A percentile compares a stretch with the other conserved stretches of the same genome.
Evolutionary conservation across 768 basidiomycete species (phyloP).

Genomic region (Rhizopogon rudus): DNA sequence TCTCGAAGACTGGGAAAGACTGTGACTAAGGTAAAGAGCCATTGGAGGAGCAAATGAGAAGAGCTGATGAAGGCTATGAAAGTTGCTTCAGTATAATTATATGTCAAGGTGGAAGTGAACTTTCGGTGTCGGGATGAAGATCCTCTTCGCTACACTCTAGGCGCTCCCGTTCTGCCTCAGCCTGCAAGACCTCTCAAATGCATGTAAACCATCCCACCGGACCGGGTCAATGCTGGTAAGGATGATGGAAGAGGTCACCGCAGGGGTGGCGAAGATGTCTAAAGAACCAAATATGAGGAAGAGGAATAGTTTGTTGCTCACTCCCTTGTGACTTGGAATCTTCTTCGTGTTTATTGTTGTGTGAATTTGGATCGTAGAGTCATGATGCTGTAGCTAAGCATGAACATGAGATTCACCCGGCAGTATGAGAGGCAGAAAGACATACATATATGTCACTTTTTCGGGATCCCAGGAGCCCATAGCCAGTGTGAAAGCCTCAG

Average conservation of each 20-base stretch:
- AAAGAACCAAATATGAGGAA: conserved; percentile 47
- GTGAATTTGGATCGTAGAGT: conserved; percentile 48
- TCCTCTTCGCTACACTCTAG: conserved; percentile 5
- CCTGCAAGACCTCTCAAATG: conserved; percentile 12
- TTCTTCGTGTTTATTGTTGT: conserved; percentile 53
- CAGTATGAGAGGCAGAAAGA: conserved; percentile 4
- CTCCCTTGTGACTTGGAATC: conserved; percentile 51
- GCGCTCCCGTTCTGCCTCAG: conserved; percentile 23
- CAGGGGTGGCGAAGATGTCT: conserved; percentile 19
- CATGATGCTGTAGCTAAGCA: conserved; percentile 41
- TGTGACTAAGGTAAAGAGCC: too few relatives aligned
- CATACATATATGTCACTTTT: conserved; percentile 58
- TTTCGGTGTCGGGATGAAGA: conserved; percentile 22
- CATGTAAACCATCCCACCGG: conserved; percentile 24
- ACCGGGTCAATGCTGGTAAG: conserved; percentile 19
- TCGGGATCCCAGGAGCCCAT: conserved; percentile 45
- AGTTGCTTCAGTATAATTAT: neutral
- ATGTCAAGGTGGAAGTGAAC: neutral
- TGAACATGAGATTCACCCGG: neutral
- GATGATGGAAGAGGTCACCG: neutral
- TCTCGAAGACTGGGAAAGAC: neutral
- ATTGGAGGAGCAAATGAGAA: conserved; percentile 3
- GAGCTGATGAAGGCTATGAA: conserved; percentile 21
- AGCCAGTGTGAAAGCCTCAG: conserved; percentile 39
- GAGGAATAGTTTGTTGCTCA: conserved; percentile 56